Percentiles rank a stretch among this genome's conserved stretches.
These are phyloP conservation scores for Pelargonium fulgidum DNA, from an alignment of 441 rosid species.

Conservation along the genomic window DNA sequence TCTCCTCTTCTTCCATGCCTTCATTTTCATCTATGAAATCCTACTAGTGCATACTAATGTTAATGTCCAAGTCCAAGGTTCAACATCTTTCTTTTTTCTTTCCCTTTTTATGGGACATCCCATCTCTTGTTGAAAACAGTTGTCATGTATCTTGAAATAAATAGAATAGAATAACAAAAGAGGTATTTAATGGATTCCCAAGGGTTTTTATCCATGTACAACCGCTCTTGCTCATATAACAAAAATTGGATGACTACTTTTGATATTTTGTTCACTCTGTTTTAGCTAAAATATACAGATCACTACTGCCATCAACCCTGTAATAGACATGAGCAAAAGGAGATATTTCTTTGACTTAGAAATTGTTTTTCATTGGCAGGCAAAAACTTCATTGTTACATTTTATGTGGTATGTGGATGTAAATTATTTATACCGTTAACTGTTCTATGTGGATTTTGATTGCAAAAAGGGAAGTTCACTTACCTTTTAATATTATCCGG, in stretches of 20 bases:
- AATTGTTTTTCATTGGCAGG: background rate
- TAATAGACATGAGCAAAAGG: background rate
- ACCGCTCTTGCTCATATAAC: background rate
- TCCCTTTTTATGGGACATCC: background rate
- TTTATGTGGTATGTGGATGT: background rate
- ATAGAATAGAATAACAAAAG: background rate
- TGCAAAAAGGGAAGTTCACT: conserved; percentile 23
- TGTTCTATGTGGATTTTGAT: conserved; percentile 1
- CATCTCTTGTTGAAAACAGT: background rate
- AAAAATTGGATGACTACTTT: background rate
- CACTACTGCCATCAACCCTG: too few relatives aligned
- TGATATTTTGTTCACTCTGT: background rate
- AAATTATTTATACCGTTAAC: background rate
- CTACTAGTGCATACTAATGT: background rate
- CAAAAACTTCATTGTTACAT: background rate
- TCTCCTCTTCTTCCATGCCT: background rate
- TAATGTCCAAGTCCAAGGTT: background rate
- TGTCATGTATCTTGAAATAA: background rate
- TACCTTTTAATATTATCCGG: conserved; percentile 66
- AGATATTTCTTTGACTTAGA: background rate
- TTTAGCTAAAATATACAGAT: background rate
- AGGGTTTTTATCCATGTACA: background rate
- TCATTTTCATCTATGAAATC: background rate
- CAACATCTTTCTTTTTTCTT: background rate
- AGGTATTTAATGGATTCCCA: background rate